Evolutionary conservation across 352 stramenopile species (phyloP), one percentile per base, ranked within the genome.

Genomic region (Phytopythium montanum): DNA sequence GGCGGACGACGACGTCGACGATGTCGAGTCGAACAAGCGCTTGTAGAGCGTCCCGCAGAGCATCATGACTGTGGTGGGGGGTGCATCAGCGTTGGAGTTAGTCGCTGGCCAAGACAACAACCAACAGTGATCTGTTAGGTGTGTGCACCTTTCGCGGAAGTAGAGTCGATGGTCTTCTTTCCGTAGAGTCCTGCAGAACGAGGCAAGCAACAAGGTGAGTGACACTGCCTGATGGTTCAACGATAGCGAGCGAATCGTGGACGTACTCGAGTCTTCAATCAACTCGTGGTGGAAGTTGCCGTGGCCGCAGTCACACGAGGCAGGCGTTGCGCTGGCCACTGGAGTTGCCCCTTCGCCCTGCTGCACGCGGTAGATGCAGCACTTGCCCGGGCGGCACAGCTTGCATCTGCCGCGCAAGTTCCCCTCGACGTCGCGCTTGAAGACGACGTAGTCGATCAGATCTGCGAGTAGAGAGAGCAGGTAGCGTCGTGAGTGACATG

Each of bases 391-490:
- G 16, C 79, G 67, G 48, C 85, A 94, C 9, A 89, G 59, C 54
- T 87, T 91, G 76, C 85, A 94, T 53, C 79, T 89, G 0, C 82
- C 79, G 45, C 82, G 82, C 44, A 94, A 68, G 28, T 73, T 58
- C 19, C 75, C 82, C 29, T 89, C 79, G 7, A 65, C 54, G 52
- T 94, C 85, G 23, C 85, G 69, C 60, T 85, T 87, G 64, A 94
- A 94, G 45, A 94, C 69, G 14, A 92, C 75, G 54, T 92, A 71
- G 52, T 88, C 80, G 38, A 92, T 73, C 18, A 94, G 65, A 62
- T 92, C 85, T 87, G 57, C 26, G 52, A 56, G 10, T 9, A 59
- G n/a, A 19, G 3, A 42, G 33, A 34, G n/a, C n/a, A 23, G 12
- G 61, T 8, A 5, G 19, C 25, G 44, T 19, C 9, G 19, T 26